Base-by-base conservation (phyloP, 2,329 filamentous ascomycete species). In the Fusarium papillatum region DNA sequence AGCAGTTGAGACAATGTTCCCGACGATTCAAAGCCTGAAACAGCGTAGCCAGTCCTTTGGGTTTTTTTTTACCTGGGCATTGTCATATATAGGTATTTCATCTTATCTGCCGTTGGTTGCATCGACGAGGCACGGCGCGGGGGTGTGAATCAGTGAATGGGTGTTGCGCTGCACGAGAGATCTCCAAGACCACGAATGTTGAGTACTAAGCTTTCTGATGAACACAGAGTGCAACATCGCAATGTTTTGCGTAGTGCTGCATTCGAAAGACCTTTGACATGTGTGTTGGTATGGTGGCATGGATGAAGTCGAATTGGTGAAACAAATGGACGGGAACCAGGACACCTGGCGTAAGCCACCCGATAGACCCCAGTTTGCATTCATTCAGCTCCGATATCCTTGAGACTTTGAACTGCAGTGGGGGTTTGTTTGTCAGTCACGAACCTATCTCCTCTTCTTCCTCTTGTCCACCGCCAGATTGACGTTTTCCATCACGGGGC, bases 401-500 rank as follows among this genome's bases (percentile, higher is more conserved):
- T 69, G 66, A 74, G 68, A 68, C 57, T 68, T 46, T 39, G 34
- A 43, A 55, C 61, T 13, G n/a, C 24, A 26, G 65, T 62, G 64
- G 64, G 68, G 66, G 64, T 61, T 64, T 59, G 69, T 57, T 64
- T 59, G 69, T 57, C 62, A 61, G 69, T 57, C 62, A 61, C 43
- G 36, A 69, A 62, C 59, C 22, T 61, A 34, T 62, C 34, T 36
- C 34, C 34, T 36, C 34, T 36, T 36, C 59, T 36, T 36, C 59
- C 22, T 62, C 41, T 64, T 61, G 73, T 68, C 78, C 78, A 80
- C 78, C 78, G 78, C 78, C 69, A 80, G 68, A 80, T 76, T 80
- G 78, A 73, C 72, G 65, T 77, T 69, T 66, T 55, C 61, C 67
- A 78, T 79, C 74, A 78, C 64, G 74, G 57, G 74, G 60, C 41